Conservation (phyloP, 208 protist species). For the Leishmania guyanensis region DNA sequence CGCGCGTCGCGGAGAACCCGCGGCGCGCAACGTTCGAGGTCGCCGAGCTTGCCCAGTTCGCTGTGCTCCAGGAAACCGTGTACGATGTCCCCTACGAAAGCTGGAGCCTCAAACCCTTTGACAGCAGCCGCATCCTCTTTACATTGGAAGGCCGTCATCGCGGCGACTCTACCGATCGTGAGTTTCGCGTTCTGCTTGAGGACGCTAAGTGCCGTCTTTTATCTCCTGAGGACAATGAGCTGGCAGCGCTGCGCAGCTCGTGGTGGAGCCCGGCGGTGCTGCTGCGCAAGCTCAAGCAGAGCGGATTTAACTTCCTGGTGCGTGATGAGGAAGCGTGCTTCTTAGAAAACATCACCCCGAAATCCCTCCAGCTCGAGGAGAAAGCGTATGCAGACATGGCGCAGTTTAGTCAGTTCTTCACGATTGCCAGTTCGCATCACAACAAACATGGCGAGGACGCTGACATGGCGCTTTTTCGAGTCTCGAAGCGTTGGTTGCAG, state of each 20-base stretch:
- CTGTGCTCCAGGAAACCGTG: conserved; percentile 89
- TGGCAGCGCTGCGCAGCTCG: conserved; percentile 57
- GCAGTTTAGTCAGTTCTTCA: conserved; percentile 82
- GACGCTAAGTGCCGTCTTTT: conserved; percentile 82
- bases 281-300: conserved; percentile 74
- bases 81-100: conserved; percentile 91
- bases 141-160: conserved; percentile 77
- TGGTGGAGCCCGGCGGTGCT: conserved; percentile 82
- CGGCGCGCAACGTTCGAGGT: conserved; percentile 71
- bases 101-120: conserved; percentile 79
- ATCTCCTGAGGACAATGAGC: conserved; percentile 76
- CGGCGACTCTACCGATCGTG: conserved; percentile 82
- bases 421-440: conserved; percentile 76
- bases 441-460: conserved; percentile 89
- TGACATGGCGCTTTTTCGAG: conserved; percentile 89
- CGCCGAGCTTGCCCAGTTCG: conserved; percentile 82
- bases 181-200: conserved; percentile 84
- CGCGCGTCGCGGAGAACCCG: conserved; percentile 34
- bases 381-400: conserved; percentile 90
- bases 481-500: conserved; percentile 53
- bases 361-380: conserved; percentile 66
- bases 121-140: conserved; percentile 72
- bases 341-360: conserved; percentile 71
- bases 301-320: conserved; percentile 89
- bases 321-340: conserved; percentile 75